Conservation (phyloP, 1,284 basidiomycete species). For the Mrakiaceae sp. region DNA sequence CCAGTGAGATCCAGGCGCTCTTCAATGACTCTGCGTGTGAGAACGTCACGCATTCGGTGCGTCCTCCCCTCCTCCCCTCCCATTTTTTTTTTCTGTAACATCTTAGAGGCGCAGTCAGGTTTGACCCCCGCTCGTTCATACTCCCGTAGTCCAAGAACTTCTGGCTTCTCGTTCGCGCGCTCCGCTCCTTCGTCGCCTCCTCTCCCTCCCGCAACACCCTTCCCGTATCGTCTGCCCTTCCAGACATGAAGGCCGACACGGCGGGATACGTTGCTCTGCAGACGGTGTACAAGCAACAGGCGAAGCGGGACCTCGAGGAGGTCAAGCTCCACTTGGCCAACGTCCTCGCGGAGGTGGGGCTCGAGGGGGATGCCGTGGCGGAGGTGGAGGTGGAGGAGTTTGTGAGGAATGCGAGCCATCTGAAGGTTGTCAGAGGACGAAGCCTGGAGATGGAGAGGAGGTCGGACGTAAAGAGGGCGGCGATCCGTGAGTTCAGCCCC, state of each 20-base stretch:
- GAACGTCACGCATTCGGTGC: conserved; percentile 32
- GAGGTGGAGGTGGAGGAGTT: conserved; percentile 58
- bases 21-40: conserved; percentile 51
- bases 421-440: conserved; percentile 64
- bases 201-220: conserved; percentile 34
- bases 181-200: conserved; percentile 44
- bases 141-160: conserved; percentile 49
- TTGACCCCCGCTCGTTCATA: not conserved
- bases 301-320: conserved; percentile 26
- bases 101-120: too few relatives aligned
- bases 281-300: conserved; percentile 32
- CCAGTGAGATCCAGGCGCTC: conserved; percentile 51
- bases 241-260: conserved; percentile 94
- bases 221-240: conserved; percentile 58
- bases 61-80: conserved; percentile 15
- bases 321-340: conserved; percentile 30
- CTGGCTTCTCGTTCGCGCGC: conserved; percentile 72
- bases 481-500: conserved; percentile 44
- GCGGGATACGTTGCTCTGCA: conserved; percentile 48
- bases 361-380: conserved; percentile 37
- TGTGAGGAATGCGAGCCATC: conserved; percentile 77
- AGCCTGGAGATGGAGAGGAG: conserved; percentile 49
- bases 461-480: conserved; percentile 27
- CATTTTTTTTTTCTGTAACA: not conserved
- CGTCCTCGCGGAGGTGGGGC: conserved; percentile 26